Evolutionary conservation across 176 grass and related monocot species (phyloP), one percentile per base, ranked within the genome.

Genomic region (Pontederia paniculata): DNA sequence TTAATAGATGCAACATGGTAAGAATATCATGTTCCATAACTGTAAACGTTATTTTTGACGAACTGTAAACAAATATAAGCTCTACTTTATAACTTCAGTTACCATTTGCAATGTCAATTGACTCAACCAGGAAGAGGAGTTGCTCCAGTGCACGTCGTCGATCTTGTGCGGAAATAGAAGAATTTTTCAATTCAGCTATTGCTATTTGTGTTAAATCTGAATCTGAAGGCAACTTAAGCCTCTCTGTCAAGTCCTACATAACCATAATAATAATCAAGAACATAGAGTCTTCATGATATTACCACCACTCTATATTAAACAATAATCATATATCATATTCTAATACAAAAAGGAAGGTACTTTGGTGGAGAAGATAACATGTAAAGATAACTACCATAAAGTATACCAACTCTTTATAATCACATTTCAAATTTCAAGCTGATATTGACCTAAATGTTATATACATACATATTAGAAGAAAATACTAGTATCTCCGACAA

Each of bases 91-190:
- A 37, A 37, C 28, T 37, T 37, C 28, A 42, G 10, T 77, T 90
- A 88, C 93, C 93, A 79, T 89, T 82, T 48, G 86, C 83, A 77
- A 91, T 89, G 43, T 88, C 80, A 45, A 90, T 88, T 20, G 82
- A 74, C 68, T 98, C 93, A 58, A 98, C 86, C 59, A 98, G 84
- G 63, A 82, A 54, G 62, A 98, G 69, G 59, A 98, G 86, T 57
- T 91, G 83, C 52, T 88, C 74, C 67, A 98, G 62, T n/a, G 82
- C 77, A 58, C 65, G 82, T 18, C 83, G 82, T 23, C 53, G 80
- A 65, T 84, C 83, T 48, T 87, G 68, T 11, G 80, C 60, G 68
- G 86, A 77, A 79, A 89, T 73, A 62, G 91, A 97, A 70, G 80
- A 78, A 76, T 90, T 97, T 12, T 84, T 97, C 55, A 97, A 72